Percentiles rank a stretch among this genome's conserved stretches.
Conservation (phyloP, 768 basidiomycete genomes). For the Fomitopsis pulvina region DNA sequence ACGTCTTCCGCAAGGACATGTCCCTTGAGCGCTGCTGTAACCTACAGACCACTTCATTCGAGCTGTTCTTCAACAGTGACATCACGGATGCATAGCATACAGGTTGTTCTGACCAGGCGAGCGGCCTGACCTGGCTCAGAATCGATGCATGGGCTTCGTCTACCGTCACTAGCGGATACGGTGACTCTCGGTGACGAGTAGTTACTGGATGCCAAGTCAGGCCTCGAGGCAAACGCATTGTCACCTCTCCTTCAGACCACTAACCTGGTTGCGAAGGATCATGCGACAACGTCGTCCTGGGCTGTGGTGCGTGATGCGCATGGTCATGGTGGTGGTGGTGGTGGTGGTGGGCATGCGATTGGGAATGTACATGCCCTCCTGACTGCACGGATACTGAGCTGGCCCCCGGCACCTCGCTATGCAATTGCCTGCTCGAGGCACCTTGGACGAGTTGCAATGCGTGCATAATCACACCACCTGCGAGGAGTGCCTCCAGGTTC, state of each 20-base stretch:
- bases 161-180: conserved; percentile 65
- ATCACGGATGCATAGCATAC: conserved; percentile 28
- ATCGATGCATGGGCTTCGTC: conserved; percentile 59
- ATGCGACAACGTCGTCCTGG: conserved; percentile 55
- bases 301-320: conserved; percentile 41
- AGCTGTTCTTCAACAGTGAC: too few species aligned
- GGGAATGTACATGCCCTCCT: conserved; percentile 21
- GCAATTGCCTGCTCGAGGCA: conserved; percentile 54
- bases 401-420: conserved; percentile 35
- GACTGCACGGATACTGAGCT: conserved; percentile 10
- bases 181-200: conserved; percentile 67
- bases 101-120: conserved; percentile 32
- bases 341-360: conserved; percentile 29
- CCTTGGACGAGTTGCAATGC: conserved; percentile 70
- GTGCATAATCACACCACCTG: conserved; percentile 53
- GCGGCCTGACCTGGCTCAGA: conserved; percentile 36
- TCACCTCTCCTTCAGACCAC: conserved; percentile 12
- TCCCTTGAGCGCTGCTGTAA: conserved; percentile 52
- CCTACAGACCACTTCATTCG: conserved; percentile 39
- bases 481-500: conserved; percentile 57
- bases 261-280: conserved; percentile 64
- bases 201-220: conserved; percentile 39
- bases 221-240: background rate
- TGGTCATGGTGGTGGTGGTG: conserved; percentile 29
- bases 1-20: conserved; percentile 75